Evolutionary conservation across 2,329 filamentous ascomycete species (phyloP), one percentile per base, ranked within the genome.

Genomic region (Blumeriella jaapii): DNA sequence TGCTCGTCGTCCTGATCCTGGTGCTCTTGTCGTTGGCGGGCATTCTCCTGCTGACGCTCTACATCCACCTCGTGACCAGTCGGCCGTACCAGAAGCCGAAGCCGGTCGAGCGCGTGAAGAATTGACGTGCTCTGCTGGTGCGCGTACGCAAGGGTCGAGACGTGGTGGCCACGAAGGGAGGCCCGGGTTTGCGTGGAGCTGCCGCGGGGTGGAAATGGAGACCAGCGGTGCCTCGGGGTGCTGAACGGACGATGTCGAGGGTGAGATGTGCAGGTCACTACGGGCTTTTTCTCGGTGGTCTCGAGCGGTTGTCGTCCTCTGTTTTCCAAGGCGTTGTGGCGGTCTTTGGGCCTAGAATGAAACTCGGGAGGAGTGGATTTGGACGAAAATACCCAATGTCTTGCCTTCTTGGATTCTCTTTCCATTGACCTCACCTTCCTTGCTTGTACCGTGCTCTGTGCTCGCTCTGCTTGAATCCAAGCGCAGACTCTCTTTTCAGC

Each of bases 11-110:
- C 10, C 38, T 55, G 3, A 18, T 54, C 3, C 11, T 51, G 2
- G 49, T 52, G 6, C 33, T 55, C 10, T 9, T 48, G 5, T 39
- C 38, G 10, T 31, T 38, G 16, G 27, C 37, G 2, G 18, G 19
- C 4, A 17, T 54, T 30, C 45, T 35, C 5, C 16, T 45, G 5
- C 5, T 55, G 24, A 48, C 51, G 4, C 51, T 35, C 17, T 49
- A 44, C 11, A 55, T 55, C 26, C 50, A 53, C 31, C 42, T 43
- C 25, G 42, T 48, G 23, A 55, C 53, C 4, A 55, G 48, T 17
- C 50, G 47, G 36, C 39, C 44, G 6, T 55, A 55, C 36, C 22
- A 29, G 29, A 55, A 54, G 31, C 53, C 53, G n/a, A 54, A 54
- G 29, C 31, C 31, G 19, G 42, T 40, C 34, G 52, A 52, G 36